Base-by-base conservation (phyloP, 352 stramenopile species). In the Globisporangium apiculatum region DNA sequence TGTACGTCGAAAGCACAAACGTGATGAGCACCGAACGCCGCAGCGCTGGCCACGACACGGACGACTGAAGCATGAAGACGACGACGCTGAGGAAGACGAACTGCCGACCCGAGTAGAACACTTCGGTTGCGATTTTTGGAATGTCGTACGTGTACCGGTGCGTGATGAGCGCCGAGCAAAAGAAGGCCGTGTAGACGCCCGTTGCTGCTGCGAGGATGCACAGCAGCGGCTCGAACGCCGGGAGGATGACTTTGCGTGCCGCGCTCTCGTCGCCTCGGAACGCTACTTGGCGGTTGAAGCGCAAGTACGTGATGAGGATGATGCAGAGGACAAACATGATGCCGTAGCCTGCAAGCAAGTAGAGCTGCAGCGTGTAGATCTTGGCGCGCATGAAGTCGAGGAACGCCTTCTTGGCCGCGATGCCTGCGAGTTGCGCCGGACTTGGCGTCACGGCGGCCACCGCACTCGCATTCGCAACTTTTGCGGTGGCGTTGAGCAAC, bases 51-150 rank as follows among this genome's bases (percentile, higher is more conserved):
- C 63, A 60, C 5, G 73, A 86, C 15, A 87, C 73, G 17, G 67
- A 84, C 60, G 74, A 84, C 52, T 87, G 73, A 7, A 84, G 64
- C 62, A 87, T 80, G 59, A 86, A 87, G n/a, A 87, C 64, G 14
- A 76, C 72, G 45, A 86, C 67, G 55, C 70, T 78, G 31, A 83
- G 52, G 58, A 86, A 81, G 50, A 83, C 69, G 56, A 87, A 84
- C 55, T 84, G 77, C 1, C 74, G 62, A n/a, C 75, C 75, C 2
- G 73, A 79, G 60, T 82, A 87, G 48, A 82, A 83, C 11, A 76
- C 68, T 35, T 83, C 74, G 10, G 67, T 81, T 38, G 74, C 70
- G 45, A 83, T 65, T 57, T 76, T 79, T 63, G 67, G 64, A 63
- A 83, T 80, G 5, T 72, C 61, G 50, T 76, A 83, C 1, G 65